Evolutionary conservation across 179 eudicot genomes (phyloP), one percentile per base, ranked within the genome.

Genomic region (Silene vulgaris): DNA sequence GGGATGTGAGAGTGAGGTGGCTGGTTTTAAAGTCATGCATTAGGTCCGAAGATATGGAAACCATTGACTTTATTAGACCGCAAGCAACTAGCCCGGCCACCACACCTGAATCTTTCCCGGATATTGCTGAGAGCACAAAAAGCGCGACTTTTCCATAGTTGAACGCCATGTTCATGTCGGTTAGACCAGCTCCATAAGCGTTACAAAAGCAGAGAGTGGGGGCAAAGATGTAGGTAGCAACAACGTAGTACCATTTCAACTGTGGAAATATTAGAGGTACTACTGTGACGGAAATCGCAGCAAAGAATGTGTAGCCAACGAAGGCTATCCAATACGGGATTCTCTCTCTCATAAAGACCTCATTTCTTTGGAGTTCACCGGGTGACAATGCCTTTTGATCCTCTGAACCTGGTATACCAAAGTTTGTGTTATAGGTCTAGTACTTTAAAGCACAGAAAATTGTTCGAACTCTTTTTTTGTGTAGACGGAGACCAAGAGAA

Each of bases 1-100:
- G 97, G 26, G 98, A 94, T 1, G 98, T 88, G 50, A 90, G 83
- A 23, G 98, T 94, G 45, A 94, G 91, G 73, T 92, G 95, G 75
- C 94, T 90, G 0, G 98, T 89, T 74, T 94, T 94, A 72, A 94
- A 82, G 77, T 94, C 98, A 5, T 94, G 98, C 96, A 94, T 92
- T 63, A 94, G 69, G 79, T 90, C 93, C 4, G 94, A 88, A 21
- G 98, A 89, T 16, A 89, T 81, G 56, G 89, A 91, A 32, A 86
- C 95, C 0, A 91, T 89, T 32, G 97, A 86, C 73, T 93, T 93
- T 57, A 93, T 82, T 6, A 93, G 78, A 16, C 98, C 97, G n/a
- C 97, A 91, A 1, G 92, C 97, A 1, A 93, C 84, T 0, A 93
- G 92, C 1, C 97, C 97, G 3, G 97, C 97, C 19, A 92, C 90